These are phyloP conservation scores for Acanthamoeba healyi DNA, from an alignment of 208 protist species.

Conservation along the genomic window DNA sequence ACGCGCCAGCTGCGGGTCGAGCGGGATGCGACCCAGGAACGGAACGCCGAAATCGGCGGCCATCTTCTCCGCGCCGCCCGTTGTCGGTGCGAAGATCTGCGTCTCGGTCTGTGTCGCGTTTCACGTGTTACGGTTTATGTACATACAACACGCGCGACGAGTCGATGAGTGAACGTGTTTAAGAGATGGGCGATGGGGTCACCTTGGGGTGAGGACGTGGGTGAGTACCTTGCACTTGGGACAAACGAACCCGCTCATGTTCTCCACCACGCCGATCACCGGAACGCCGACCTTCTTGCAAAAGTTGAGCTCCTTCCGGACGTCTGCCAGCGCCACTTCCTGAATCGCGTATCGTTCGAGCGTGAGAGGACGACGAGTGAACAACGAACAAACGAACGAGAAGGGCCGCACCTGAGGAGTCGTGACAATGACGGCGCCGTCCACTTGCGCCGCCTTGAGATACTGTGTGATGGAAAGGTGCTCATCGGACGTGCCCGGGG, in stretches of 20 bases:
- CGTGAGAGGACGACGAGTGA: background rate
- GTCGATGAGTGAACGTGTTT: no score
- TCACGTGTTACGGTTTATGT: background rate
- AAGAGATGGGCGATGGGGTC: no score
- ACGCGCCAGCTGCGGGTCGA: slow-evolving; percentile 87
- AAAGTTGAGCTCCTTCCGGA: slow-evolving; percentile 68
- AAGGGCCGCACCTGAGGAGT: slow-evolving; percentile 94
- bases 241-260: slow-evolving; percentile 82
- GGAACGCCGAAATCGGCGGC: slow-evolving; percentile 5
- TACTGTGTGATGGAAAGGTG: slow-evolving; percentile 95
- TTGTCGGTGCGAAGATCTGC: slow-evolving; percentile 63
- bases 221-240: slow-evolving; percentile 63
- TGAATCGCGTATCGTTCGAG: background rate
- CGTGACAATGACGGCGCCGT: slow-evolving; percentile 90
- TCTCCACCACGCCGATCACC: slow-evolving; percentile 78
- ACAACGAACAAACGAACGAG: no score
- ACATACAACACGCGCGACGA: no score
- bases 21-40: slow-evolving; percentile 88
- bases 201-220: background rate
- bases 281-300: slow-evolving; percentile 71
- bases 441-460: background rate
- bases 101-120: slow-evolving; percentile 56
- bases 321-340: background rate
- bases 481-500: slow-evolving; percentile 99
- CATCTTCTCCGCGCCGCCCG: slow-evolving; percentile 4